Evolutionary conservation across 768 basidiomycete species (phyloP).

Genomic region (Cystobasidium tubakii): DNA sequence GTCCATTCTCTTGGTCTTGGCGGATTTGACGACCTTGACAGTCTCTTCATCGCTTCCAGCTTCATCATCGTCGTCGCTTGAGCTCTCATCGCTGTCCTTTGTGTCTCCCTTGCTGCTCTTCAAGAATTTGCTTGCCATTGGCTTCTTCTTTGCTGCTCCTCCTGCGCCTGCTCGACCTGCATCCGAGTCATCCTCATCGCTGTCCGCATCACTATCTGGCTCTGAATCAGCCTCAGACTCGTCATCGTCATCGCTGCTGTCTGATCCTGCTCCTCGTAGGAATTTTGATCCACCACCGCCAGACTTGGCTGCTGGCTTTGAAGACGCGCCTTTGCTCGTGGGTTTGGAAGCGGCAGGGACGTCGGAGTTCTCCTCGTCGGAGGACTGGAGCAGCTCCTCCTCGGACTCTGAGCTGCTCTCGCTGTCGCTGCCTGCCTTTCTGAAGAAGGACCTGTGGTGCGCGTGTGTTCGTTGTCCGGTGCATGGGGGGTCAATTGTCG

Average conservation of each 20-base stretch:
- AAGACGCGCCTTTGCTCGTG: slow-evolving; percentile 32
- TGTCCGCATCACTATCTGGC: slow-evolving; percentile 60
- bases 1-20: slow-evolving; percentile 81
- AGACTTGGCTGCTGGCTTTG: slow-evolving; percentile 36
- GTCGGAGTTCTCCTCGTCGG: slow-evolving; percentile 37
- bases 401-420: slow-evolving; percentile 47
- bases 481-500: background rate
- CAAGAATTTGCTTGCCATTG: slow-evolving; percentile 44
- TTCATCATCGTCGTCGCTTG: slow-evolving; percentile 50
- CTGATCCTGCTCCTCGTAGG: slow-evolving; percentile 67
- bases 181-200: slow-evolving; percentile 58
- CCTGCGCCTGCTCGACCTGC: slow-evolving; percentile 51
- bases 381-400: slow-evolving; percentile 42
- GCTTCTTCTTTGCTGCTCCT: slow-evolving; percentile 52
- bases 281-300: slow-evolving; percentile 52
- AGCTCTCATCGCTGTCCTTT: slow-evolving; percentile 46
- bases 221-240: slow-evolving; percentile 65
- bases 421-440: slow-evolving; percentile 50
- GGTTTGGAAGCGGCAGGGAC: slow-evolving; percentile 61
- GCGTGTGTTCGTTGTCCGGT: background rate
- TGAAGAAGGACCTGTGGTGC: slow-evolving; percentile 46
- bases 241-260: slow-evolving; percentile 64
- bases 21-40: slow-evolving; percentile 72
- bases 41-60: slow-evolving; percentile 60
- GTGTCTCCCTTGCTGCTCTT: slow-evolving; percentile 55